Evolutionary conservation across 257 asterid genomes (phyloP), one percentile per base, ranked within the genome.

Genomic region (Rubia yunnanensis): DNA sequence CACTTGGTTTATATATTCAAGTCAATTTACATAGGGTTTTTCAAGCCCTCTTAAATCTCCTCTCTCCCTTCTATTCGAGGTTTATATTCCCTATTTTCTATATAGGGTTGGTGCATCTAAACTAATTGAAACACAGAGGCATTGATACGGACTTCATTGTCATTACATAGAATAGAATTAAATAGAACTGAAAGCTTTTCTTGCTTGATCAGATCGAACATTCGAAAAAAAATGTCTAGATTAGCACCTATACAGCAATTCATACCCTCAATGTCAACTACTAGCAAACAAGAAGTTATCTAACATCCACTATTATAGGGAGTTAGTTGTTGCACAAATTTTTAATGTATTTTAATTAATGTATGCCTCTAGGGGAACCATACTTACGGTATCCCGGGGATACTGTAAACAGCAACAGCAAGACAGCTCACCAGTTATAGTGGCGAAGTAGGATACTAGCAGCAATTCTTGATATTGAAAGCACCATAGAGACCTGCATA

Each of bases 391-490:
- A n/a, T n/a, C n/a, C n/a, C n/a, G n/a, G n/a, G n/a, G n/a, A n/a
- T n/a, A n/a, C n/a, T n/a, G 10, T 36, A 36, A 36, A 36, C 46
- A n/a, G n/a, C n/a, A 70, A 30, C 66, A 48, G 65, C 58, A 54
- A 58, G 68, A 64, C 56, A 63, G 76, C 55, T 73, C 84, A 91
- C 98, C 98, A 91, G 76, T 85, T 87, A 78, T 89, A 89, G 77
- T 83, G 95, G 53, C 92, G 97, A 53, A 92, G 96, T 74, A 92
- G 76, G 77, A 92, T 85, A 70, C 94, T 84, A 66, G 98, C 97
- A 73, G 82, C 97, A 56, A 70, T 86, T 80, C 82, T 80, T 65
- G 98, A 80, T 74, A 92, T 87, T 52, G 98, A 92, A 70, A 92
- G 97, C 73, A 92, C 94, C 7, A 79, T 64, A 27, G 96, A 82